Conservation (phyloP, 1,284 basidiomycete species). For the Apiotrichum gamsii region DNA sequence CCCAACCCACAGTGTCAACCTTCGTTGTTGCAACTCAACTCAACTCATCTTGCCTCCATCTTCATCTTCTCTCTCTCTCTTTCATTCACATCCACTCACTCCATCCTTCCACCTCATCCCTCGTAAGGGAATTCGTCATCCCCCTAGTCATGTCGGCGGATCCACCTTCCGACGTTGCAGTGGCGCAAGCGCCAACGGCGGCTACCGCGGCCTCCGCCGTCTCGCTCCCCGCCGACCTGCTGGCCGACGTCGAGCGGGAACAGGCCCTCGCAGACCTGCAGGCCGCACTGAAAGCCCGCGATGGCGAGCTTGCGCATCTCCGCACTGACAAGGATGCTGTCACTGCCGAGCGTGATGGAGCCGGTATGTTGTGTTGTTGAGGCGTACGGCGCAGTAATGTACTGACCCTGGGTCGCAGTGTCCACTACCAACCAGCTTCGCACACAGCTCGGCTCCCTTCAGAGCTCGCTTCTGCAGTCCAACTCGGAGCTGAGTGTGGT, state of each 20-base stretch:
- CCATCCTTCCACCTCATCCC: background rate
- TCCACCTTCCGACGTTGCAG: constrained; percentile 3
- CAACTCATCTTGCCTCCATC: too few relatives aligned
- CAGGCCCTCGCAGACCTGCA: constrained; percentile 41
- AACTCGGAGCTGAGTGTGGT: constrained; percentile 33
- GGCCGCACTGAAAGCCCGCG: constrained; percentile 26
- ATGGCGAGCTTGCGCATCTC: constrained; percentile 29
- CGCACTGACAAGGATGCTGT: constrained; percentile 28
- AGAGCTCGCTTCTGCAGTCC: constrained; percentile 29
- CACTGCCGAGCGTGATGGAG: constrained; percentile 28
- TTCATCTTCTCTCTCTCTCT: too few relatives aligned
- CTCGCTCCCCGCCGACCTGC: constrained; percentile 23
- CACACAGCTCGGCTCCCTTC: constrained; percentile 35
- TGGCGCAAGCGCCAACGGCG: background rate
- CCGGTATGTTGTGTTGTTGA: constrained; percentile 22
- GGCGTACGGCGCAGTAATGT: background rate
- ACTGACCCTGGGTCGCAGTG: constrained; percentile 21
- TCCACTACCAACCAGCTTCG: constrained; percentile 35
- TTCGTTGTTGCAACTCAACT: too few relatives aligned
- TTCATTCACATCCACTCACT: too few relatives aligned
- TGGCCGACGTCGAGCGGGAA: constrained; percentile 44
- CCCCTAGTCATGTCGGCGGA: constrained; percentile 11
- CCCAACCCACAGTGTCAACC: too few relatives aligned
- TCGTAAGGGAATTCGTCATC: background rate
- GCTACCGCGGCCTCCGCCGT: background rate